A percentile compares a stretch with the other conserved stretches of the same genome.
Conservation (phyloP, 139 green algal species). For the Volvox africanus region DNA sequence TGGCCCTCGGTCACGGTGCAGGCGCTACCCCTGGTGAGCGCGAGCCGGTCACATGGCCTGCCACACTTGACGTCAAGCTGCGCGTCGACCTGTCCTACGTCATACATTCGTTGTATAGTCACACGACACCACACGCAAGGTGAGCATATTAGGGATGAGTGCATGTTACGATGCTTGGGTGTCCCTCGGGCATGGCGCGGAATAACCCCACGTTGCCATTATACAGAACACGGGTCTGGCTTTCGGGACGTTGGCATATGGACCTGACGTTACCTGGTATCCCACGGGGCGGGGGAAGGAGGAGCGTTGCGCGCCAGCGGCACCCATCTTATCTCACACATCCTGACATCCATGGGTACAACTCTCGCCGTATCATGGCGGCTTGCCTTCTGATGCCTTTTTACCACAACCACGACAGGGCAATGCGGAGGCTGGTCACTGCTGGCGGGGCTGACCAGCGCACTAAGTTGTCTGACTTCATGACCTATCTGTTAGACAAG, state of each 20-base stretch:
- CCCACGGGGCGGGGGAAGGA: no score
- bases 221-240: no score
- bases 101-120: conserved; percentile 26
- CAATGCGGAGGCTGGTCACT: conserved; percentile 28
- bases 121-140: not conserved
- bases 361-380: no score
- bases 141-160: not conserved
- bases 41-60: conserved; percentile 32
- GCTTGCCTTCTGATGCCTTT: not conserved
- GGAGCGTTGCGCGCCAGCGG: no score
- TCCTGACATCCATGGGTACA: no score
- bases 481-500: conserved; percentile 48
- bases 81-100: conserved; percentile 46
- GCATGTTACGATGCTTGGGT: no score
- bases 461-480: conserved; percentile 14
- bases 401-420: not conserved
- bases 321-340: no score
- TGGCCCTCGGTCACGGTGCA: no score
- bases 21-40: conserved; percentile 7
- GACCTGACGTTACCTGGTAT: no score
- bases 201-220: no score
- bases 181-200: no score
- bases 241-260: no score
- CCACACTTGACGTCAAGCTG: conserved; percentile 47
- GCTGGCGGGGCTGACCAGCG: not conserved